Evolutionary conservation across 2,329 filamentous ascomycete species (phyloP).

Genomic region (Basipetospora chlamydospora): DNA sequence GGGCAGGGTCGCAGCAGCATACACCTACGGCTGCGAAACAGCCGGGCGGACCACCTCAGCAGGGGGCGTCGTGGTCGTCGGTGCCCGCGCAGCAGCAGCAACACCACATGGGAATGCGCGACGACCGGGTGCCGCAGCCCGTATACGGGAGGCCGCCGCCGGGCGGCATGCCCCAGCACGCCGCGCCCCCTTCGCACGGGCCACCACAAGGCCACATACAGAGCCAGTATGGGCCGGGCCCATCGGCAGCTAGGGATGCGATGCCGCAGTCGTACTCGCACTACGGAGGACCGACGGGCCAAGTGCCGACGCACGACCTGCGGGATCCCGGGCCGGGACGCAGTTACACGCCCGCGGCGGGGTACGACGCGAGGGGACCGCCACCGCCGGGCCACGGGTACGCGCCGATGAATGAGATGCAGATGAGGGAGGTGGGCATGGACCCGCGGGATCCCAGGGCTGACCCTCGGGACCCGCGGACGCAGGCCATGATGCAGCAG

Average conservation of each 20-base stretch:
- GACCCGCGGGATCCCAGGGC: conserved; percentile 17
- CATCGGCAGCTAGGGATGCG: neutral
- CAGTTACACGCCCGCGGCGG: conserved; percentile 28
- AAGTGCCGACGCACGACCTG: conserved; percentile 25
- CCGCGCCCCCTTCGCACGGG: conserved; percentile 23
- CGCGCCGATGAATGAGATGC: conserved; percentile 14
- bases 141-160: conserved; percentile 2
- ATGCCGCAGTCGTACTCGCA: conserved; percentile 24
- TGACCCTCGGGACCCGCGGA: too few relatives aligned
- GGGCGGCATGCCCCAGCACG: neutral
- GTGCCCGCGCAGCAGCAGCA: conserved; percentile 10
- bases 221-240: neutral
- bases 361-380: conserved; percentile 27
- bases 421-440: conserved; percentile 20
- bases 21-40: too few relatives aligned
- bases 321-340: conserved; percentile 23
- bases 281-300: conserved; percentile 28
- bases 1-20: conserved; percentile 11
- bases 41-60: too few relatives aligned
- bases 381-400: conserved; percentile 14
- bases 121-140: conserved; percentile 1
- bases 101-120: conserved; percentile 8
- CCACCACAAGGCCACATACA: conserved; percentile 17
- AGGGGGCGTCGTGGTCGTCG: too few relatives aligned
- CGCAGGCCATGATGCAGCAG: too few relatives aligned